These are phyloP conservation scores for Kwoniella bestiolae DNA, from an alignment of 768 basidiomycete genomes.

Conservation along the genomic window DNA sequence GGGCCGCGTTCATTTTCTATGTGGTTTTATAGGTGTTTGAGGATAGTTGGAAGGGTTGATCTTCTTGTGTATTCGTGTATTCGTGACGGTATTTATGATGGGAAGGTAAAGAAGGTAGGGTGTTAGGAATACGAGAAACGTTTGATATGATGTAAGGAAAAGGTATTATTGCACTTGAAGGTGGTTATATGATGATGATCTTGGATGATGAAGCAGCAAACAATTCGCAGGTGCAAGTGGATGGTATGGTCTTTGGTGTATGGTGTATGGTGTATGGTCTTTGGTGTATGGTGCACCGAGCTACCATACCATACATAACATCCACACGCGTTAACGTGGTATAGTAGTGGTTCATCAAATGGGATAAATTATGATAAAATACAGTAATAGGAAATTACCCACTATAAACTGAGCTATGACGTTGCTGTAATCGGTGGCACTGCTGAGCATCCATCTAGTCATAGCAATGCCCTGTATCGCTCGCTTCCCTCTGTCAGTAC, in stretches of 20 bases:
- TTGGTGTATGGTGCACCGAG: not conserved
- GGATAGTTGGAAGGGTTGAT: not conserved
- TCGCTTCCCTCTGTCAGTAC: no score
- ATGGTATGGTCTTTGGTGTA: not conserved
- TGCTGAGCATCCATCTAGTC: no score
- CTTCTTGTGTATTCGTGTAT: not conserved
- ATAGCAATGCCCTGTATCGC: no score
- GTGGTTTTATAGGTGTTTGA: not conserved
- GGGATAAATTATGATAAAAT: conserved; percentile 18
- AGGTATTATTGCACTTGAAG: not conserved
- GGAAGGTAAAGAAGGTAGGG: conserved; percentile 1
- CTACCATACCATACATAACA: no score
- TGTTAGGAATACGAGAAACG: not conserved
- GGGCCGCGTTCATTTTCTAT: conserved; percentile 76
- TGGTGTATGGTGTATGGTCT: not conserved
- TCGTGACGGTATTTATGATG: not conserved
- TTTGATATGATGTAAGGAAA: not conserved
- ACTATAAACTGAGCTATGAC: conserved; percentile 8
- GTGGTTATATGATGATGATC: not conserved
- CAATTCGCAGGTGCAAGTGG: no score
- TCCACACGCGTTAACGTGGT: not conserved
- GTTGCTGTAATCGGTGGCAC: not conserved
- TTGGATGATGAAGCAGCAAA: not conserved
- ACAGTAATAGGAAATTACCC: conserved; percentile 5
- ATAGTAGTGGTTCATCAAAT: not conserved